Evolutionary conservation across 2,329 filamentous ascomycete species (phyloP).

Genomic region (Ophioceras dolichostomum): DNA sequence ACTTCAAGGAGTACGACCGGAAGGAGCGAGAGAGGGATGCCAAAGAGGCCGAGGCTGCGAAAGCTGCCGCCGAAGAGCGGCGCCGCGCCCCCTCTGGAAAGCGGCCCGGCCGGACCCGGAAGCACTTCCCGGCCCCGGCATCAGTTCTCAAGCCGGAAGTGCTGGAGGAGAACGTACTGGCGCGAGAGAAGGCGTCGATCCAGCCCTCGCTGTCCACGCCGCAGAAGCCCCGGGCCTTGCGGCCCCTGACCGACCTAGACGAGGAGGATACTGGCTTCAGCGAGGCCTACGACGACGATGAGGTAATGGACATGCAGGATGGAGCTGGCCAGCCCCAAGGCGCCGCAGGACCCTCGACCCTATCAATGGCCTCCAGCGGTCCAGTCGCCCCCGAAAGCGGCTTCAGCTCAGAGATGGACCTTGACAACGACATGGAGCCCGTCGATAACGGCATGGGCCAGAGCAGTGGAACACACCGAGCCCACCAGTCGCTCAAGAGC

Average conservation of each 20-base stretch:
- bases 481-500: too few species aligned
- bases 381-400: too few species aligned
- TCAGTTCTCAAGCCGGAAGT: slow-evolving; percentile 7
- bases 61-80: slow-evolving; percentile 12
- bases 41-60: too few species aligned
- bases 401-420: too few species aligned
- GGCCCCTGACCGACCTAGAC: too few species aligned
- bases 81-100: not conserved
- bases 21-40: slow-evolving; percentile 24
- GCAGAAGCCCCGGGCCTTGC: slow-evolving; percentile 20
- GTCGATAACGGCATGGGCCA: not conserved
- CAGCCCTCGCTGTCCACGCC: slow-evolving; percentile 27
- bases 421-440: not conserved
- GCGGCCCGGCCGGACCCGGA: slow-evolving; percentile 6
- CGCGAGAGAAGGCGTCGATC: slow-evolving; percentile 12
- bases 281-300: slow-evolving; percentile 12
- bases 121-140: slow-evolving; percentile 1
- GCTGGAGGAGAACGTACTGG: slow-evolving; percentile 15
- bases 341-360: too few species aligned
- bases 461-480: too few species aligned
- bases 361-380: too few species aligned
- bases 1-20: slow-evolving; percentile 30
- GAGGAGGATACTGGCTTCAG: too few species aligned
- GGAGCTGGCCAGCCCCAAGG: too few species aligned
- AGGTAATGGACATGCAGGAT: slow-evolving; percentile 17